These are phyloP conservation scores for Agrocybe pediades DNA, from an alignment of 768 basidiomycete species.

Conservation along the genomic window DNA sequence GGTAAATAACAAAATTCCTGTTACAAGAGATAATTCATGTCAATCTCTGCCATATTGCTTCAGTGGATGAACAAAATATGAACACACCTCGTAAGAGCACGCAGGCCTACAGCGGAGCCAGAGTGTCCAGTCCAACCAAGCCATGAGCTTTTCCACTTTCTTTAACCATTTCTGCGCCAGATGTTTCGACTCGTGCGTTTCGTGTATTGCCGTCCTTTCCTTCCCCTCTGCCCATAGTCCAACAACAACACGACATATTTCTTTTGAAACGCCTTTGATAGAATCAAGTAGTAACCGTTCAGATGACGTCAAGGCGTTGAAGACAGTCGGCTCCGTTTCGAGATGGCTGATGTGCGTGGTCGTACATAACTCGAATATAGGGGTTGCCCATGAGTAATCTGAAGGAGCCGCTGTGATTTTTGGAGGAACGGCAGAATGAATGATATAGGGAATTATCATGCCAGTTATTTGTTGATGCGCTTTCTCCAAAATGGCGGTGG, in stretches of 20 bases:
- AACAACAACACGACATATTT: conserved; percentile 48
- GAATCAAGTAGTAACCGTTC: conserved; percentile 31
- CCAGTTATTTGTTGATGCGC: conserved; percentile 28
- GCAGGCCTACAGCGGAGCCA: conserved; percentile 51
- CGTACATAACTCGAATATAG: conserved; percentile 34
- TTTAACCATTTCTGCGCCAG: conserved; percentile 29
- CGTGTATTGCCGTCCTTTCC: conserved; percentile 3
- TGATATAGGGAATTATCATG: conserved; percentile 34
- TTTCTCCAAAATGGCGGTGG: conserved; percentile 14
- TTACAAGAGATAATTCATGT: not conserved
- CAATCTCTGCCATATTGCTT: not conserved
- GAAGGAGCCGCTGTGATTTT: not conserved
- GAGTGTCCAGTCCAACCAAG: conserved; percentile 54
- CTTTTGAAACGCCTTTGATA: conserved; percentile 36
- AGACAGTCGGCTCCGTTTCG: conserved; percentile 1
- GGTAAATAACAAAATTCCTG: conserved; percentile 47
- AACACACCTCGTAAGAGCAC: conserved; percentile 43
- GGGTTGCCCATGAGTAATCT: conserved; percentile 31
- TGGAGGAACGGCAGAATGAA: conserved; percentile 20
- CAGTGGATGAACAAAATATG: not conserved
- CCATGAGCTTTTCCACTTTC: conserved; percentile 38
- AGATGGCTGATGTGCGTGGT: conserved; percentile 32
- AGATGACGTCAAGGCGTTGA: conserved; percentile 23
- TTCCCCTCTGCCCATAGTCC: conserved; percentile 49
- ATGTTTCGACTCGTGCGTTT: not conserved